Base-by-base conservation (phyloP, 371 early-diverging fungal species). In the Syncephalastrum contaminatum region DNA sequence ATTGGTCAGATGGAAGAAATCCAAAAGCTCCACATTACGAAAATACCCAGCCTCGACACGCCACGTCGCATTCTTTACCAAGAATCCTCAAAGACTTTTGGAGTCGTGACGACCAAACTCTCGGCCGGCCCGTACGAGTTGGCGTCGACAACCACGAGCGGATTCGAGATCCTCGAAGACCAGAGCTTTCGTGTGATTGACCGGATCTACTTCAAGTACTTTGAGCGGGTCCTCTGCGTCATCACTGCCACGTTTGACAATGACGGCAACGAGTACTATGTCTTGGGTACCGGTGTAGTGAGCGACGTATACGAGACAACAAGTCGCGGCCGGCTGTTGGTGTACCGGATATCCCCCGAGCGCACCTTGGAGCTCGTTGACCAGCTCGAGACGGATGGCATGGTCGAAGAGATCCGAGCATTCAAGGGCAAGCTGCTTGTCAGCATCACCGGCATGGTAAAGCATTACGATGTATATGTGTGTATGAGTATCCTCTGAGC, bases 21-120 rank as follows among this genome's bases (percentile, higher is more conserved):
- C 51, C 93, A 94, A 63, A 91, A 91, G 61, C 75, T 97, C 22
- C 97, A 97, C 60, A 86, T 96, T 49, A 85, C 85, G 18, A 88
- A 81, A 24, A 69, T 88, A 47, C 84, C 88, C 3, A 72, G 93
- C 30, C 58, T 66, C 24, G 94, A 94, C 57, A 86, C 83, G 54
- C 86, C 90, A 0, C 80, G 88, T 14, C 81, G 94, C 6, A 87
- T 97, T 27, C 78, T 79, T 0, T 81, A 90, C 51, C 81, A 90
- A 47, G 83, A 86, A 39, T 48, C 67, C 0, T 55, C 80, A 15
- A 57, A 75, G 16, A 75, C 83, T 0, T 81, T 94, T 67, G 91
- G 84, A 14, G 63, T 93, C 0, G 55, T 88, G 4, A 82, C 90
- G 0, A 63, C 79, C 14, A 64, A 69, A 15, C 51, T 74, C 14